Base-by-base conservation (phyloP, 225 moss, liverwort and hornwort genomes). In the Pseudisothecium myosuroides region DNA sequence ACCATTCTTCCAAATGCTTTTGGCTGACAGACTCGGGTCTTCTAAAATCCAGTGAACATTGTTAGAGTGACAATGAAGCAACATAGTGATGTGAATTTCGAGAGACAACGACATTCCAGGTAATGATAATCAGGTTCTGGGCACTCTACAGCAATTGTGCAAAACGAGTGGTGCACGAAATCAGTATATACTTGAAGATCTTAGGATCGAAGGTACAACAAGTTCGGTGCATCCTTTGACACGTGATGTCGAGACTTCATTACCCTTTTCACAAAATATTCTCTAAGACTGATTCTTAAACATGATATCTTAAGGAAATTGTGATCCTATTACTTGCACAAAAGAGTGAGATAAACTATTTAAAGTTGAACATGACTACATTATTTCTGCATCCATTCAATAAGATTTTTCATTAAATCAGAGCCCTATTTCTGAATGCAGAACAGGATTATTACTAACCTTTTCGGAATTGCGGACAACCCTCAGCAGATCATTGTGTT, bases 401-500 rank as follows among this genome's bases (percentile, higher is more conserved):
- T 67, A 45, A 80, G 83, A n/a, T 62, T 56, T 69, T 68, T 55
- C 32, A 81, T 58, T 88, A 73, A 61, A 52, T 50, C 58, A 82
- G 65, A 55, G 72, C 65, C 69, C 52, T 56, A 75, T 49, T 52
- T 50, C 60, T 55, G 61, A 78, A n/a, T 77, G 17, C 32, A 82
- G 34, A 77, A 72, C 61, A 69, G 56, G 66, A 77, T 52, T 83
- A 49, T 41, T 82, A 80, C 90, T 74, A 36, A 94, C 93, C 97
- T 96, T 96, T 58, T 95, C 94, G 29, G 72, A 89, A 88, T 95
- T 95, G 80, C 95, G 95, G 58, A 90, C 90, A 85, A 94, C 76
- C 76, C 93, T 92, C 85, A 96, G 76, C 85, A 97, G 88, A 84
- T 97, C 95, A 65, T 91, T 95, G 87, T 96, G 97, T 89, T 96